Evolutionary conservation across 73 alveolate genomes (phyloP), one percentile per base, ranked within the genome.

Genomic region (Paramecium caudatum): DNA sequence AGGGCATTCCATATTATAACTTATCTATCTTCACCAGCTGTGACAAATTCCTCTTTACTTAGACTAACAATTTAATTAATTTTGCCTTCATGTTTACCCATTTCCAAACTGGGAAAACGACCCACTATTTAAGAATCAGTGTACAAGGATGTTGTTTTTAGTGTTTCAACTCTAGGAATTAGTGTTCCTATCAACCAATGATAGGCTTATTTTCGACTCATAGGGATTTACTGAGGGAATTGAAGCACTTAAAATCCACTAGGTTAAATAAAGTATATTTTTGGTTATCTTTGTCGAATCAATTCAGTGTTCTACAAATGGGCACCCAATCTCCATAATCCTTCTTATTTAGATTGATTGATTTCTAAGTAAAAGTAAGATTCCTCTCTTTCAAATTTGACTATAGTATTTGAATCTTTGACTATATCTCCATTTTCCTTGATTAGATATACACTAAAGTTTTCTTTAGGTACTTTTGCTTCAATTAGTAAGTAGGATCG

Each of bases 281-380:
- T 74, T 39, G 88, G 88, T 10, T 36, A 6, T 41, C 32, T 27
- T 23, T 36, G 43, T 74, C 25, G 12, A 74, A 74, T 74, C 21
- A 37, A 45, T 17, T 74, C 88, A 9, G 88, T 74, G 7, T 74
- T 74, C 36, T 41, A 74, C 9, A 74, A 13, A 16, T 74, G 32
- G 17, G 88, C 88, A 34, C 88, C 36, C 25, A 74, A 19, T 74
- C 88, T 74, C 88, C 68, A 74, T 43, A 74, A 41, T 0, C 88
- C 88, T 43, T 74, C n/a, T 6, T 70, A 70, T 34, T 74, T 4
- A 8, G 21, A 2, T 12, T 74, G 7, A 12, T 74, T 23, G 43
- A 74, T 74, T 7, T 37, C 68, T 16, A 74, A 41, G 43, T 74
- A 74, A 45, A 70, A 74, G 12, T 74, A 39, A 16, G 30, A 23